These are phyloP conservation scores for Pseudogymnoascus pannorum DNA, from an alignment of 2,329 filamentous ascomycete genomes.

Conservation along the genomic window DNA sequence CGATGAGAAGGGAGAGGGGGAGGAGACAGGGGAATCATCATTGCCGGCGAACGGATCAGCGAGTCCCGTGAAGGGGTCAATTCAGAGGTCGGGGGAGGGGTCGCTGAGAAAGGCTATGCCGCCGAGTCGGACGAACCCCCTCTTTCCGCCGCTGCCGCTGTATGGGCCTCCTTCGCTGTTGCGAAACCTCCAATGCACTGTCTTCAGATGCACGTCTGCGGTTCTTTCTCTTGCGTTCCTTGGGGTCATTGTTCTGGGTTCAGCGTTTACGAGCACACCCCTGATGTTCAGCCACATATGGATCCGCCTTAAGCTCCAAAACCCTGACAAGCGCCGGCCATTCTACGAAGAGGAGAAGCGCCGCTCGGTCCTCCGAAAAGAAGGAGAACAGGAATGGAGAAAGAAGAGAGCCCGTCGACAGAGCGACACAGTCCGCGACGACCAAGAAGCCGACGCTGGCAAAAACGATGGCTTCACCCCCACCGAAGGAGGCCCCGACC, in stretches of 20 bases:
- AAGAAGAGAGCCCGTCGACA: conserved; percentile 34
- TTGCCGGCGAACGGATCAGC: conserved; percentile 17
- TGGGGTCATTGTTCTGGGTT: conserved; percentile 64
- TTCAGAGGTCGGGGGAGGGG: conserved; percentile 40
- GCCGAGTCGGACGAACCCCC: conserved; percentile 63
- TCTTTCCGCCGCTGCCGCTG: conserved; percentile 77
- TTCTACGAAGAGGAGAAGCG: conserved; percentile 68
- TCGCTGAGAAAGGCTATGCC: conserved; percentile 46
- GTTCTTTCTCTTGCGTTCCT: conserved; percentile 74
- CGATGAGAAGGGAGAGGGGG: conserved; percentile 31
- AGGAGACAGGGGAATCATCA: conserved; percentile 30
- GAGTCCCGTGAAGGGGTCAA: conserved; percentile 28
- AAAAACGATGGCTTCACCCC: conserved; percentile 49
- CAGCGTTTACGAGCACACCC: conserved; percentile 61
- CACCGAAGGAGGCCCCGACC: conserved; percentile 73
- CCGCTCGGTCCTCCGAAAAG: conserved; percentile 47
- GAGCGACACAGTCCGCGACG: conserved; percentile 26
- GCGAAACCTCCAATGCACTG: conserved; percentile 57
- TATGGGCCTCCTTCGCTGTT: conserved; percentile 67
- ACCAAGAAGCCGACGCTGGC: conserved; percentile 35
- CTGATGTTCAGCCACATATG: conserved; percentile 41
- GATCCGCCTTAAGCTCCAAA: conserved; percentile 47
- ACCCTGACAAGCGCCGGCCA: conserved; percentile 54
- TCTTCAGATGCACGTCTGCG: conserved; percentile 62
- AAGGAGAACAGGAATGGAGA: conserved; percentile 57